phyloP scores from a whole-genome alignment of 345 rosid genomes.

The Bruguiera sexangula region DNA sequence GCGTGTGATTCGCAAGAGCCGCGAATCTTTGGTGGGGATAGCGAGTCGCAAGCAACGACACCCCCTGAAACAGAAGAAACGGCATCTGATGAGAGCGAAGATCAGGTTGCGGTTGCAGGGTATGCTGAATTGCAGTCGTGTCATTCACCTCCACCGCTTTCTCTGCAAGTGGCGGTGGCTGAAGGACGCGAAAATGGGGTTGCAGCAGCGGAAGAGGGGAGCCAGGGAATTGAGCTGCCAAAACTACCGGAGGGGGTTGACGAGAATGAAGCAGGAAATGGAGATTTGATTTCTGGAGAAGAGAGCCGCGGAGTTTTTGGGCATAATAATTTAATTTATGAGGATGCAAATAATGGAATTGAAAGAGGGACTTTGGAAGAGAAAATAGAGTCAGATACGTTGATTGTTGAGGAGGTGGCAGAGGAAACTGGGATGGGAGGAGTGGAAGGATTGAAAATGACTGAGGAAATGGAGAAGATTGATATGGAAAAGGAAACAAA shows the following conservation, averaged over 20 bases:
- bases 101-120: slow-evolving; percentile 11
- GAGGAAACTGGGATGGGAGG: slow-evolving; percentile 29
- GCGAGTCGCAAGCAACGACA: slow-evolving; percentile 5
- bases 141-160: slow-evolving; percentile 1
- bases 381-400: slow-evolving; percentile 10
- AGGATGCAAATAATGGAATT: neutral
- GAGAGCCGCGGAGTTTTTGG: slow-evolving; percentile 3
- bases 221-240: neutral
- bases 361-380: slow-evolving; percentile 5
- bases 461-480: neutral
- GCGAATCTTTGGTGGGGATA: neutral
- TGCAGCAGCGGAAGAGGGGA: neutral
- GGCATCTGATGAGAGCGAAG: neutral
- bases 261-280: slow-evolving; percentile 3
- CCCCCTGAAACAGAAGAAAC: slow-evolving; percentile 8
- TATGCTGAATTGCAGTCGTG: neutral
- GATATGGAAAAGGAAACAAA: neutral
- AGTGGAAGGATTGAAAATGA: neutral
- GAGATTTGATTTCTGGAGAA: slow-evolving; percentile 11
- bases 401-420: neutral
- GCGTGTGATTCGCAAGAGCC: slow-evolving; percentile 11
- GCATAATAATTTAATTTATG: neutral
- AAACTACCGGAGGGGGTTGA: neutral
- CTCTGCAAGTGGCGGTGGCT: slow-evolving; percentile 10
- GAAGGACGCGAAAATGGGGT: slow-evolving; percentile 20